Conservation (phyloP, 2,329 filamentous ascomycete genomes). For the Fusarium sp. region DNA sequence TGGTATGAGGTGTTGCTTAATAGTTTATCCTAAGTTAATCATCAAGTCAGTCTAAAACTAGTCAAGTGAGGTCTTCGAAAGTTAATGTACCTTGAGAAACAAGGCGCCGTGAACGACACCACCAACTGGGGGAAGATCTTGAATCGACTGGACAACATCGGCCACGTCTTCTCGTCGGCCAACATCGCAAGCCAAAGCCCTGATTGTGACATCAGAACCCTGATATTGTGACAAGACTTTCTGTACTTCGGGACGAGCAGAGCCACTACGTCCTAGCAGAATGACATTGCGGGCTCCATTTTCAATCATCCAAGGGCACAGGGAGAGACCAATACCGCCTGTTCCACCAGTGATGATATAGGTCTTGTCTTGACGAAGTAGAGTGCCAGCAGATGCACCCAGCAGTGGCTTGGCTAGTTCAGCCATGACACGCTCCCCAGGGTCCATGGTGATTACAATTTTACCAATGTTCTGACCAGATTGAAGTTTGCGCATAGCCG, state of each 20-base stretch:
- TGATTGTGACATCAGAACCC: not conserved
- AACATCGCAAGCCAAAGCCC: not conserved
- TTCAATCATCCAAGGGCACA: constrained; percentile 1
- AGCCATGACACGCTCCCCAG: not conserved
- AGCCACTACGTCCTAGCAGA: not conserved
- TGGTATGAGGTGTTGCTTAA: not conserved
- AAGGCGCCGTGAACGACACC: constrained; percentile 2
- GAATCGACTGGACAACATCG: not conserved
- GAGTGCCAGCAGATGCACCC: not conserved
- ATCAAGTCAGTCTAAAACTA: not conserved
- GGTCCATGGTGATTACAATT: not conserved
- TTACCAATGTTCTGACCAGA: constrained; percentile 6
- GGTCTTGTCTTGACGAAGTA: not conserved
- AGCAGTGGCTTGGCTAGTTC: not conserved
- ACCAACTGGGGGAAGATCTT: constrained; percentile 1
- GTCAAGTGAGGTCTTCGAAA: not conserved
- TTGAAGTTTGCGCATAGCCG: not conserved
- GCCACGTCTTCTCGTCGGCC: not conserved
- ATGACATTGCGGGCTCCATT: not conserved
- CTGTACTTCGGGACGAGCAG: not conserved
- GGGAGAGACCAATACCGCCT: constrained; percentile 1
- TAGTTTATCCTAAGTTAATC: not conserved
- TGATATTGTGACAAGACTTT: not conserved
- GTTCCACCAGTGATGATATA: constrained; percentile 11
- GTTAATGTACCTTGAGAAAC: not conserved